Base-by-base conservation (phyloP, 768 basidiomycete genomes). In the Auricularia auricula-judae region DNA sequence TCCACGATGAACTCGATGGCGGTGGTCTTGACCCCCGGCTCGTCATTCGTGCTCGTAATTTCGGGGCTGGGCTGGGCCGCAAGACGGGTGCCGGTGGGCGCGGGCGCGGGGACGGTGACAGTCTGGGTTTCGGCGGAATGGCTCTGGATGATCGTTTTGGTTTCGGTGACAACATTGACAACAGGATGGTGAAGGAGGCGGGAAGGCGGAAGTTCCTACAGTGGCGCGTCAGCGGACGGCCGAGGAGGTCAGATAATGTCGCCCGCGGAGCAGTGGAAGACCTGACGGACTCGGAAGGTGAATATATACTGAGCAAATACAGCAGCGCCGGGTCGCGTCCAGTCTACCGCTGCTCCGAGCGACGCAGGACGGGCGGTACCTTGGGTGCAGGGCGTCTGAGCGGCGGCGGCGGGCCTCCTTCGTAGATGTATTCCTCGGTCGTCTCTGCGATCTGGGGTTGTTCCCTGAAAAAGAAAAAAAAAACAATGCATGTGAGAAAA, bases 331-430 rank as follows among this genome's bases (percentile, higher is more conserved):
- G 29, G 56, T 59, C 56, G 21, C 56, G 56, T 59, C 56, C 16
- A 29, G 14, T 59, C 56, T 33, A 59, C 90, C 89, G 90, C 90
- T 91, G 86, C 87, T 90, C 88, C 79, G 89, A 87, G 82, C 87
- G 89, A 84, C 88, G 88, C 80, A 84, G 84, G 80, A 80, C 79
- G 79, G 87, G 84, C 79, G 87, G 84, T 92, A 92, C 90, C 90
- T 92, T 92, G 85, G 84, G 78, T 86, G 53, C 47, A 36, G 86
- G 88, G 86, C 78, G 86, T 87, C 65, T 42, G 39, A 42, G 8
- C 39, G 39, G 81, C 68, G 70, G 75, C 78, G 68, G 81, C 77
- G 36, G 85, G 85, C 11, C 23, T 23, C 23, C 56, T 74, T 90
- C 89, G 81, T 91, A 92, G 61, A 85, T 76, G 73, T 87, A 84